phyloP scores from a whole-genome alignment of 768 basidiomycete species.

The Phylloporus sp. region DNA sequence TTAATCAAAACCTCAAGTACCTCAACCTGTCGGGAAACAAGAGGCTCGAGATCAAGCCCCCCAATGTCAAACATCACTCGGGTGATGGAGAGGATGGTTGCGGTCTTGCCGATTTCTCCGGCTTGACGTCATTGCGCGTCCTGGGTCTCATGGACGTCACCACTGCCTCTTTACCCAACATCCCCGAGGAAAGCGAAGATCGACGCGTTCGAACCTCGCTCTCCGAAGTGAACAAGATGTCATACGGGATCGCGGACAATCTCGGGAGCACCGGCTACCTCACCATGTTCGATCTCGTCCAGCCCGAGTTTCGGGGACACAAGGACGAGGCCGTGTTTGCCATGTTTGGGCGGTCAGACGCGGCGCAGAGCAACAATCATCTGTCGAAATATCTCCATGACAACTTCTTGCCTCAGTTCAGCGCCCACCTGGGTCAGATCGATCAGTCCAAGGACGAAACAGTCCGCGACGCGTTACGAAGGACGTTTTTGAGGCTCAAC shows the following conservation, averaged over 20 bases:
- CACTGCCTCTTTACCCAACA: conserved; percentile 54
- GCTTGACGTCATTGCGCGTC: conserved; percentile 77
- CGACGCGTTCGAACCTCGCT: conserved; percentile 88
- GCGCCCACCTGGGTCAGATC: conserved; percentile 45
- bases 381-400: conserved; percentile 84
- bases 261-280: conserved; percentile 75
- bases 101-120: conserved; percentile 75
- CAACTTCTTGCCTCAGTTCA: conserved; percentile 63
- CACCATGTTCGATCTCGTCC: conserved; percentile 89
- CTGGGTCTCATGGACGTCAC: conserved; percentile 98
- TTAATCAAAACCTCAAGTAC: conserved; percentile 88
- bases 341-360: conserved; percentile 81
- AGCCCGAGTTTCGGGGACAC: conserved; percentile 72
- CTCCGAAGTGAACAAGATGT: conserved; percentile 86
- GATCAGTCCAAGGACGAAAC: conserved; percentile 42
- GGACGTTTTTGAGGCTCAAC: conserved; percentile 86
- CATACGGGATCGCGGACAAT: conserved; percentile 94
- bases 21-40: conserved; percentile 98
- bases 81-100: conserved; percentile 22
- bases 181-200: conserved; percentile 82
- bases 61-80: conserved; percentile 27
- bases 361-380: conserved; percentile 53
- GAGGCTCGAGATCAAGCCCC: conserved; percentile 86
- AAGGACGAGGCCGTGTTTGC: conserved; percentile 88
- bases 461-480: conserved; percentile 71